Evolutionary conservation across 2,329 filamentous ascomycete genomes (phyloP).

Genomic region (Epichloe aotearoae): DNA sequence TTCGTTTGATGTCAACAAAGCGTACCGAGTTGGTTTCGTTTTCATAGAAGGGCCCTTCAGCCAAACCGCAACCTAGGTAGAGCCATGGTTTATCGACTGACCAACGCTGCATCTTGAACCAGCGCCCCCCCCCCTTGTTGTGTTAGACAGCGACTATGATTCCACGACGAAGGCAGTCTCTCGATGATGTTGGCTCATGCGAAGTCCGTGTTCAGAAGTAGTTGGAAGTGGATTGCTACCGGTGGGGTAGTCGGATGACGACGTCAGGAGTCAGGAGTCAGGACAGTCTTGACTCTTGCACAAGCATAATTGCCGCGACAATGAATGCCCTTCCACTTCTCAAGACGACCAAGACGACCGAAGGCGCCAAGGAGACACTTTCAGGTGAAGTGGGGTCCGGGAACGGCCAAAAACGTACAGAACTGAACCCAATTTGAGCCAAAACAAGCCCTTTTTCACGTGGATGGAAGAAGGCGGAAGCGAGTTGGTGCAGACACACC

Average conservation of each 20-base stretch:
- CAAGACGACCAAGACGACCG: too few species aligned
- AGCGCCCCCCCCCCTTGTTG: not conserved
- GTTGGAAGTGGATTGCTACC: not conserved
- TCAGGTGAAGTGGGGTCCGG: too few species aligned
- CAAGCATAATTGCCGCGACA: too few species aligned
- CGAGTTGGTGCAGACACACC: too few species aligned
- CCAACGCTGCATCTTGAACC: conserved; percentile 25
- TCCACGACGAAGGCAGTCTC: not conserved
- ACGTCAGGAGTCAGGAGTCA: not conserved
- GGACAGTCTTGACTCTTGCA: too few species aligned
- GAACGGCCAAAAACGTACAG: too few species aligned
- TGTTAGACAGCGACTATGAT: not conserved
- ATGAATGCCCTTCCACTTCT: too few species aligned
- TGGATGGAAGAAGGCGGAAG: too few species aligned
- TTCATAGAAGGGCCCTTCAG: conserved; percentile 67
- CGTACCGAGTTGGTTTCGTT: conserved; percentile 50
- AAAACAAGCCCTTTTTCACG: too few species aligned
- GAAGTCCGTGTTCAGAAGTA: not conserved
- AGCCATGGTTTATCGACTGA: conserved; percentile 42
- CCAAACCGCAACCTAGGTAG: conserved; percentile 48
- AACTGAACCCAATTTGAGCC: too few species aligned
- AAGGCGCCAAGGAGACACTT: too few species aligned
- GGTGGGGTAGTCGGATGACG: not conserved
- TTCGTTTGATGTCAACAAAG: conserved; percentile 73
- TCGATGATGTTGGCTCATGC: too few species aligned